Evolutionary conservation across 2,329 filamentous ascomycete species (phyloP), one percentile per base, ranked within the genome.

Genomic region (Paecilomyces fulvus): DNA sequence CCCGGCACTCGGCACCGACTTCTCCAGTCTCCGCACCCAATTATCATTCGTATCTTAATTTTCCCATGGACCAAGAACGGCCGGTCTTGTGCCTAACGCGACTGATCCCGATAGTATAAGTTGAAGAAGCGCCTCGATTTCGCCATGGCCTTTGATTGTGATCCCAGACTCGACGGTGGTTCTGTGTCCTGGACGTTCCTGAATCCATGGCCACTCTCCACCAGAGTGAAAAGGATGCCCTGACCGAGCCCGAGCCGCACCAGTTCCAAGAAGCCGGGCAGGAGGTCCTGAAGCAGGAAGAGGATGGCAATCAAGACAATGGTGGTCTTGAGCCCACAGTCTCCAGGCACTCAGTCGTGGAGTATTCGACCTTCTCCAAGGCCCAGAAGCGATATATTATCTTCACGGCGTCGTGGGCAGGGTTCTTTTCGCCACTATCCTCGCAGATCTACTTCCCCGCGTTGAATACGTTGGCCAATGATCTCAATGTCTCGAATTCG

Each of bases 391-490:
- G 58, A 17, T 60, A 58, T 48, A 61, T 65, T n/a, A 57, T 65
- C 31, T 52, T 62, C 53, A 52, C 58, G 14, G 57, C 61, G 14
- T 59, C 63, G 6, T 63, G 56, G 37, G 62, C 63, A 1, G 63
- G 54, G 2, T 56, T 77, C 56, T 77, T 78, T 63, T 75, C 74
- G n/a, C 74, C 75, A 0, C 65, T 79, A 1, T 73, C 74, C 3
- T 71, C 74, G 8, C 74, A 75, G 58, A 77, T 77, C 53, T 77
- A 75, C 58, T 72, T 75, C 49, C 76, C 76, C 1, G 67, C 72
- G 6, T 59, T 77, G 31, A 71, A 70, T 53, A 66, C 64, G 1
- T 55, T 72, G 14, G 64, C 70, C 1, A 46, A 64, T 53, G 70
- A 73, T 49, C 62, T 70, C 14, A 54, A 64, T 30, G 63, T 67